phyloP scores from a whole-genome alignment of 2,329 filamentous ascomycete genomes.

The Neonectria ditissima region DNA sequence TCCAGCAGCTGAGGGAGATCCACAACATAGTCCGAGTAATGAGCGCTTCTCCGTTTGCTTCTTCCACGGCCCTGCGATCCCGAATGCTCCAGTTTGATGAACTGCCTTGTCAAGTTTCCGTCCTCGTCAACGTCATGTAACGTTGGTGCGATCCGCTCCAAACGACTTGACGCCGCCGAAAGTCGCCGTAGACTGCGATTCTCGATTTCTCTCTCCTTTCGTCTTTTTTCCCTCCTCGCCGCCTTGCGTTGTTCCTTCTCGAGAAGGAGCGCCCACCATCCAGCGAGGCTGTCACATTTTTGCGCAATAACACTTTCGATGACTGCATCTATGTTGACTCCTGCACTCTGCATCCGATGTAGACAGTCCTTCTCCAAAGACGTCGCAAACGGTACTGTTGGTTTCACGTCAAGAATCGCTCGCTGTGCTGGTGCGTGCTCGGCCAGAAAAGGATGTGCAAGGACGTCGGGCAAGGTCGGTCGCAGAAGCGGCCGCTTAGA shows the following conservation, averaged over 20 bases:
- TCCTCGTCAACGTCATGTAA: conserved; percentile 85
- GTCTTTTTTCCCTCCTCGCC: conserved; percentile 80
- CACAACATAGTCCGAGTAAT: conserved; percentile 71
- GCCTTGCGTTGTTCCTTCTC: conserved; percentile 96
- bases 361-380: conserved; percentile 90
- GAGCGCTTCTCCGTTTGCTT: conserved; percentile 79
- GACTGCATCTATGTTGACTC: conserved; percentile 92
- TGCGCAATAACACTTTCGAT: conserved; percentile 94
- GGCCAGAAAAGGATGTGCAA: conserved; percentile 87
- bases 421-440: conserved; percentile 91
- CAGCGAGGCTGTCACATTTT: conserved; percentile 88
- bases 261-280: conserved; percentile 95
- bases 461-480: conserved; percentile 84
- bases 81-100: conserved; percentile 56
- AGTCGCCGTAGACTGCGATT: conserved; percentile 82
- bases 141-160: conserved; percentile 83
- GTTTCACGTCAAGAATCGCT: conserved; percentile 85
- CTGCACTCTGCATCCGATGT: conserved; percentile 91
- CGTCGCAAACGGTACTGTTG: conserved; percentile 85
- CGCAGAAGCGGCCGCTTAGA: conserved; percentile 90
- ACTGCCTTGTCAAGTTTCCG: conserved; percentile 63
- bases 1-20: conserved; percentile 85
- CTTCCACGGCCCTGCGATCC: conserved; percentile 78
- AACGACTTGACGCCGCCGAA: conserved; percentile 88
- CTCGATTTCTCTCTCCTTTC: conserved; percentile 86